Base-by-base conservation (phyloP, 2,329 filamentous ascomycete genomes). In the Fusarium tjaetaba region DNA sequence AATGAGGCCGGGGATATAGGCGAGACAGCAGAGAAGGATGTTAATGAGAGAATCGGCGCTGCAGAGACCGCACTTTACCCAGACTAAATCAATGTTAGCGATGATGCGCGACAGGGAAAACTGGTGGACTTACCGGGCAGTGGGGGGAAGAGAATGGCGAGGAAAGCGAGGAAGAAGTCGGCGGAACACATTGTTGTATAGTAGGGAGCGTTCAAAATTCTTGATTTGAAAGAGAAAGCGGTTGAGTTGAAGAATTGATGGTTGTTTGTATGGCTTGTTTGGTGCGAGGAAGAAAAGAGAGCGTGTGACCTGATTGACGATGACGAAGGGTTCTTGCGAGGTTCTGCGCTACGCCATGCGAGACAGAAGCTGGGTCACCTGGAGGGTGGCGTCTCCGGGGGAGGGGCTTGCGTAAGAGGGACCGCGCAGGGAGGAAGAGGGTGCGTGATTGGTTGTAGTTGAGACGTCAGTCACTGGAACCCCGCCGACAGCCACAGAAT, bases 41-140 rank as follows among this genome's bases (percentile, higher is more conserved):
- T 99, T 99, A 87, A 99, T 97, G 78, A 98, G 80, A 14, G 93
- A 96, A 85, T 98, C 96, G 65, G 92, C 94, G 71, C 92, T 93
- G 87, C 96, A 99, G 84, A 99, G 88, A 73, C 96, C 96, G 79
- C 93, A 87, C 86, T 98, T 99, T 70, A 99, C 94, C 96, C 96
- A 99, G 78, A 99, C 96, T 94, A 78, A 41, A 32, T 43, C 42
- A 30, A 32, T 28, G 72, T 75, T 48, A 75, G 69, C n/a, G 34
- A 66, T 62, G 56, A 55, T 28, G 36, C 46, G 58, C 67, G 32
- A 60, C 46, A 26, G 55, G 42, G 45, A 45, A 64, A 62, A 28
- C 41, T 52, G 38, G 51, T 56, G 61, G 30, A 84, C 88, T 79
- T 85, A 92, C 90, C 90, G 67, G 90, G 85, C 61, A 92, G 82